These are phyloP conservation scores for Hymenoscyphus fraxineus DNA, from an alignment of 2,329 filamentous ascomycete species.

Conservation along the genomic window DNA sequence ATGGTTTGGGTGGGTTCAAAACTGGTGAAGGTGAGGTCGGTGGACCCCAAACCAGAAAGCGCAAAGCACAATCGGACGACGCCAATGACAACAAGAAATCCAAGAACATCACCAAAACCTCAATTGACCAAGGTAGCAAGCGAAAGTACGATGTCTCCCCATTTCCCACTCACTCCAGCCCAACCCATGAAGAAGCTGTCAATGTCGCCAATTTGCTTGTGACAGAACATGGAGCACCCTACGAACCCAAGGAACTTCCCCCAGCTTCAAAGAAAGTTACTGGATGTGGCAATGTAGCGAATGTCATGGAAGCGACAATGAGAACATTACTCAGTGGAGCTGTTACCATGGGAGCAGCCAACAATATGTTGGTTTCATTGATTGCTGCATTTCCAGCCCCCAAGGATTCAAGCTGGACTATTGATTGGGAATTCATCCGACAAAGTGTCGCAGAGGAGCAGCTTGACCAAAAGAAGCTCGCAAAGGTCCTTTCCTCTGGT, in stretches of 20 bases:
- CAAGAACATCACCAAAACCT: neutral
- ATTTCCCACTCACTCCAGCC: slow-evolving; percentile 34
- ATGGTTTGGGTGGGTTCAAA: neutral
- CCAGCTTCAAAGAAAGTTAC: slow-evolving; percentile 66
- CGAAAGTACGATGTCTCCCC: neutral
- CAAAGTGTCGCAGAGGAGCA: slow-evolving; percentile 56
- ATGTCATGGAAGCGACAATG: slow-evolving; percentile 51
- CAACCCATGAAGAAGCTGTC: slow-evolving; percentile 65
- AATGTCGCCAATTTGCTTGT: slow-evolving; percentile 65
- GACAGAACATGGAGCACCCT: slow-evolving; percentile 60
- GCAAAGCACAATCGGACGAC: too few relatives aligned
- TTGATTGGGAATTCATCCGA: slow-evolving; percentile 71
- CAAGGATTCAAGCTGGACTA: slow-evolving; percentile 66
- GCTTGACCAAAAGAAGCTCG: slow-evolving; percentile 35
- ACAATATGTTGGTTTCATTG: slow-evolving; percentile 62
- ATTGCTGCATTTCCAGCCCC: slow-evolving; percentile 49
- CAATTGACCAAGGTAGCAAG: slow-evolving; percentile 1
- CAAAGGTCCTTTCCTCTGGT: slow-evolving; percentile 63
- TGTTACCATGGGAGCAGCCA: slow-evolving; percentile 51
- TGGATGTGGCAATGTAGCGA: slow-evolving; percentile 59
- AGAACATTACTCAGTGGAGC: slow-evolving; percentile 51
- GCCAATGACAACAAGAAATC: neutral
- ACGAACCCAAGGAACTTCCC: slow-evolving; percentile 63
- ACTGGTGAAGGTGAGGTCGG: neutral
- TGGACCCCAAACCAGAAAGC: too few relatives aligned